phyloP scores from a whole-genome alignment of 1,139 yeast genomes.

The Arxiozyma slooffiae region DNA sequence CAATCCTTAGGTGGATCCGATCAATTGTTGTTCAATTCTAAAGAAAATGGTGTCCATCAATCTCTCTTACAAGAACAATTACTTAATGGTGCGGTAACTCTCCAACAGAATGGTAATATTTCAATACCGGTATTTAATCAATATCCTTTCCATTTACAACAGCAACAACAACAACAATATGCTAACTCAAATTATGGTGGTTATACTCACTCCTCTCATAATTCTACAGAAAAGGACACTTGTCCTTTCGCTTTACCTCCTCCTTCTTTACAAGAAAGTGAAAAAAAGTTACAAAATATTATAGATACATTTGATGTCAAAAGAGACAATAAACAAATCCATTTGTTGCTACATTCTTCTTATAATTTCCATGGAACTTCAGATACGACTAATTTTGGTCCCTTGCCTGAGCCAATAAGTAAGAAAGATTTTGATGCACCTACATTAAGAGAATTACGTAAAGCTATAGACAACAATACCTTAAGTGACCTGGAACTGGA shows the following conservation, averaged over 20 bases:
- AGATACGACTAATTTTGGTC: slow-evolving; percentile 48
- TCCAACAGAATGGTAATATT: slow-evolving; percentile 29
- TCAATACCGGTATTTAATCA: slow-evolving; percentile 28
- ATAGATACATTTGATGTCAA: slow-evolving; percentile 25
- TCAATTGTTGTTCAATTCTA: slow-evolving; percentile 2
- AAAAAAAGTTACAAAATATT: slow-evolving; percentile 15
- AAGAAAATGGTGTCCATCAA: slow-evolving; percentile 15
- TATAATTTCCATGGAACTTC: slow-evolving; percentile 31
- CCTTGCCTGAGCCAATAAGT: slow-evolving; percentile 56
- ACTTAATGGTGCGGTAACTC: slow-evolving; percentile 27
- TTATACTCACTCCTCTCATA: slow-evolving; percentile 13
- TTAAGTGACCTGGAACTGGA: slow-evolving; percentile 52
- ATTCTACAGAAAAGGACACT: slow-evolving; percentile 24
- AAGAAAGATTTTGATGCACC: slow-evolving; percentile 80
- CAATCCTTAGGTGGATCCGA: slow-evolving; percentile 5
- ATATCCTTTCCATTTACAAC: slow-evolving; percentile 9
- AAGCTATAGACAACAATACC: slow-evolving; percentile 39
- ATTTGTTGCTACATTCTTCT: slow-evolving; percentile 34
- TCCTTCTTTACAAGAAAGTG: slow-evolving; percentile 19
- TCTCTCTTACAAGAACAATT: slow-evolving; percentile 30
- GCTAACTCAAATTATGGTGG: slow-evolving; percentile 4
- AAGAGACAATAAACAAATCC: slow-evolving; percentile 20
- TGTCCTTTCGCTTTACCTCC: slow-evolving; percentile 32
- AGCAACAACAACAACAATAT: slow-evolving; percentile 11
- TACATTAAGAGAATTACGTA: slow-evolving; percentile 52